These are phyloP conservation scores for Zygoascus bituminiphila DNA, from an alignment of 805 yeast genomes.

Conservation along the genomic window DNA sequence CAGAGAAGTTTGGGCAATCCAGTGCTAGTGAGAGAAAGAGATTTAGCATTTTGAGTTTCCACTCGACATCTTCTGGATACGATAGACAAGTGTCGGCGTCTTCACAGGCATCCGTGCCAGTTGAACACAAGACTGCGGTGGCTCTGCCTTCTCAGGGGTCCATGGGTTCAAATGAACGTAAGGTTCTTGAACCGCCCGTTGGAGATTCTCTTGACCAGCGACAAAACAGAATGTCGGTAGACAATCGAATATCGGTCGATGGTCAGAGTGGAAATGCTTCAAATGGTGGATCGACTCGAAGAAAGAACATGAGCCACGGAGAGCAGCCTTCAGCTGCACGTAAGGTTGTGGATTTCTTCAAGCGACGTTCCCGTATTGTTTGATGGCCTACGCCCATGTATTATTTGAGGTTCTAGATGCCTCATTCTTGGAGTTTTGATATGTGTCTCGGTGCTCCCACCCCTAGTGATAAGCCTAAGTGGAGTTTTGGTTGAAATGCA, in stretches of 20 bases:
- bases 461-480: too few species aligned
- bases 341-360: conserved; percentile 30
- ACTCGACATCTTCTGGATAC: conserved; percentile 5
- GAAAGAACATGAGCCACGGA: background rate
- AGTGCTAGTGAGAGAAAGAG: conserved; percentile 17
- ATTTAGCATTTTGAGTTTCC: conserved; percentile 18
- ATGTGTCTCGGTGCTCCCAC: too few species aligned
- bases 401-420: background rate
- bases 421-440: too few species aligned
- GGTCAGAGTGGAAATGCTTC: background rate
- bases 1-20: background rate
- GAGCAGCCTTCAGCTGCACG: conserved; percentile 24
- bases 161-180: conserved; percentile 12
- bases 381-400: too few species aligned
- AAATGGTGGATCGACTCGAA: background rate
- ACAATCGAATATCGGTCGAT: too few species aligned
- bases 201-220: conserved; percentile 17
- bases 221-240: conserved; percentile 11
- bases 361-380: conserved; percentile 29
- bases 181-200: conserved; percentile 18
- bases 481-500: too few species aligned
- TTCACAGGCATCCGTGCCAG: background rate
- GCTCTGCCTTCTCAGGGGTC: conserved; percentile 5
- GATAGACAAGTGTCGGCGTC: background rate
- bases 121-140: background rate